Base-by-base conservation (phyloP, 768 basidiomycete genomes). In the Hortiboletus flavorubellus region DNA sequence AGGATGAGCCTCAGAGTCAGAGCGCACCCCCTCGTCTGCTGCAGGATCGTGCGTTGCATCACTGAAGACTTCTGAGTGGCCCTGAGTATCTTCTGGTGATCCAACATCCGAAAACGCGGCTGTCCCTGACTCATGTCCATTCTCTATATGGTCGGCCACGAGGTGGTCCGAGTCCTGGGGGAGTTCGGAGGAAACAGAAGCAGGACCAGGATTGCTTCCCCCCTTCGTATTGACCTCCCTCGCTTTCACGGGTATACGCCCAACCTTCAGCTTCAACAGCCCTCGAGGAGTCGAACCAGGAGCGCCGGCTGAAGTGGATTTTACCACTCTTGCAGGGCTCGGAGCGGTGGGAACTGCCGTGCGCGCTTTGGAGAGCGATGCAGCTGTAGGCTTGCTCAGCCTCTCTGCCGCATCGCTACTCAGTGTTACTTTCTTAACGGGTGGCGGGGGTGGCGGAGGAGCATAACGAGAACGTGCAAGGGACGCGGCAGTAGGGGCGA, bases 401-500 rank as follows among this genome's bases (percentile, higher is more conserved):
- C 90, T 79, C 54, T 88, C 86, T 11, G 85, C 76, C 0, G 77
- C 77, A 46, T 73, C 80, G 55, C 76, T 76, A 53, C 79, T 80
- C 43, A 83, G 60, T 1, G 80, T 77, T n/a, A 72, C 64, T 68
- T 85, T 86, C 73, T 80, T 83, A 18, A 72, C 69, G 1, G 85
- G 78, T 0, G 76, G 74, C 1, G 83, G 77, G 8, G 75, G 71
- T 1, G 70, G 72, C 2, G 76, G 75, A 8, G 73, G 75, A 0
- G 80, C 77, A 63, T 79, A 82, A 46, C 87, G 84, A 34, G 85
- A 77, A 47, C 77, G 80, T 0, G 91, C 91, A 8, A 92, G 80
- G 9, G 89, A 90, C 4, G 90, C 87, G 0, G 89, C 91, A 1
- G 91, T 93, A 1, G 91, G 91, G 8, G 91, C 89, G 64, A 86